Base-by-base conservation (phyloP, 2,329 filamentous ascomycete species). In the Alternaria postmessia region DNA sequence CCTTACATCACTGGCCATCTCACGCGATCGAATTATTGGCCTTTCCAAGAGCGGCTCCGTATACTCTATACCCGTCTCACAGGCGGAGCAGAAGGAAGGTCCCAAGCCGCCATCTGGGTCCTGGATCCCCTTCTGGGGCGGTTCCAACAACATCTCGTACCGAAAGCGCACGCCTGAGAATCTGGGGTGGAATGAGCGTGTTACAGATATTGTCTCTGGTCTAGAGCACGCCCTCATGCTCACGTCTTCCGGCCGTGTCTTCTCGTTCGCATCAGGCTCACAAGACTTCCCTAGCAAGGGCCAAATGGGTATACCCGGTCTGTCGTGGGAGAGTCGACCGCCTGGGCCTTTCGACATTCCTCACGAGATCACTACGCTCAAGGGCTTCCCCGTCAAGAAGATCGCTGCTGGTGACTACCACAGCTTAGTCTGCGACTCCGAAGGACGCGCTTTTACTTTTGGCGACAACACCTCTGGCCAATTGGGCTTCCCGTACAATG, bases 401-500 rank as follows among this genome's bases (percentile, higher is more conserved):
- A 89, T 98, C 59, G 94, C 94, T 1, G 83, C 92, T 2, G 95
- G 95, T 24, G 93, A 97, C 74, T 88, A 89, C 67, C 95, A 99
- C 80, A 96, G 93, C 4, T 81, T 96, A 1, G 91, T 88, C 0
- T 84, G 93, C 16, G 92, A 94, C 73, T 86, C 87, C 61, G 84
- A 90, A 53, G 94, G 94, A 16, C 87, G 88, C 16, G 85, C 95
- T 16, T 97, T 95, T 77, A 85, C 89, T 7, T 98, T 96, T 80
- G 95, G 95, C 38, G 94, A 98, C 78, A 98, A 98, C 80, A 89
- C 89, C 0, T 87, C 88, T 43, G 95, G 95, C n/a, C 95, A 98
- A 78, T 85, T 98, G 4, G 94, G 94, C n/a, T 88, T 94, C 69
- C 88, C 92, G 51, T 87, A 86, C 54, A 88, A 88, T 49, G 76